Percentiles rank a stretch among this genome's conserved stretches.
phyloP scores from a whole-genome alignment of 169 alveolate genomes.

The Plasmodium sp. region DNA sequence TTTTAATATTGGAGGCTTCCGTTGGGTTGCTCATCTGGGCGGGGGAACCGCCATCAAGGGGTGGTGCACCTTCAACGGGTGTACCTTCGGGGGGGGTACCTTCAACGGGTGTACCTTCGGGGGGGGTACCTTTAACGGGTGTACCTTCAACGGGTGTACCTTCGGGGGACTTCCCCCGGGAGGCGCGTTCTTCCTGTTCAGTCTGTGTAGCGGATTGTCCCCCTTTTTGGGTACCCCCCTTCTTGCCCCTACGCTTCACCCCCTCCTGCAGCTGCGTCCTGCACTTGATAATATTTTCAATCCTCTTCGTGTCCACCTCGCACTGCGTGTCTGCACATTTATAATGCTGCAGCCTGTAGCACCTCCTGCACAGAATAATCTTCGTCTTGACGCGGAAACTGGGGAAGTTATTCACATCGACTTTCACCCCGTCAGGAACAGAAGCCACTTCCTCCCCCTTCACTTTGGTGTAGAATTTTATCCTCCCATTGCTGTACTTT shows the following conservation, averaged over 20 bases:
- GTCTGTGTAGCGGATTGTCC: background rate
- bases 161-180: background rate
- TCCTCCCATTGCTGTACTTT: slow-evolving; percentile 74
- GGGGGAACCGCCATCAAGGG: background rate
- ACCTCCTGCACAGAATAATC: slow-evolving; percentile 80
- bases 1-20: background rate
- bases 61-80: background rate
- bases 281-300: slow-evolving; percentile 67
- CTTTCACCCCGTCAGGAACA: slow-evolving; percentile 85
- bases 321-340: slow-evolving; percentile 26
- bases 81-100: background rate
- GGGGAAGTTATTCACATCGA: slow-evolving; percentile 78
- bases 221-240: background rate
- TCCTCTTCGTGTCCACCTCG: slow-evolving; percentile 58
- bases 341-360: slow-evolving; percentile 83
- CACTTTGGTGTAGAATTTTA: slow-evolving; percentile 79
- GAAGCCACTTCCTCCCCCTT: slow-evolving; percentile 81
- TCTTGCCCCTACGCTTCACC: background rate
- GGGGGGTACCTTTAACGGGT: background rate
- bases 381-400: slow-evolving; percentile 75
- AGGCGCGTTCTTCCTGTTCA: background rate
- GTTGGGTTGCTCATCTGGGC: background rate
- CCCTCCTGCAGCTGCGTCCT: slow-evolving; percentile 38
- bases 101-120: background rate
- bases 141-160: background rate